Evolutionary conservation across 2,329 filamentous ascomycete genomes (phyloP).

Genomic region (Fusarium guadeloupense): DNA sequence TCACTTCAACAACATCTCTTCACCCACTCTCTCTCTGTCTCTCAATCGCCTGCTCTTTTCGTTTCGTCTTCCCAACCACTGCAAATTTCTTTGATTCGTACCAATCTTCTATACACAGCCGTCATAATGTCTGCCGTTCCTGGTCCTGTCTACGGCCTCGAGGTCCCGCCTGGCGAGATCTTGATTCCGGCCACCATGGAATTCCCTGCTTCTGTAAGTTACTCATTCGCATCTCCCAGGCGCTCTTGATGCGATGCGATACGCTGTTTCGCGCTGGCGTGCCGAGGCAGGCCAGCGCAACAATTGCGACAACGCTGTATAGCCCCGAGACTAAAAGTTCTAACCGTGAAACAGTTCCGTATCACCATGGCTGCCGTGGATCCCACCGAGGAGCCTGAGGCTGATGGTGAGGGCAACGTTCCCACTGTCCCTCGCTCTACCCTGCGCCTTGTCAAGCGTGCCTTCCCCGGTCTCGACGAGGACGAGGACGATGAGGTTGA

Average conservation of each 20-base stretch:
- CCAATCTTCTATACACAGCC: slow-evolving; percentile 1
- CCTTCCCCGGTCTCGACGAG: slow-evolving; percentile 63
- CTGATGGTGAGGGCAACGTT: slow-evolving; percentile 69
- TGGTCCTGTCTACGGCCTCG: slow-evolving; percentile 90
- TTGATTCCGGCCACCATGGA: slow-evolving; percentile 81
- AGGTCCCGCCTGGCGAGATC: slow-evolving; percentile 86
- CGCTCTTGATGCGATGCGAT: not conserved
- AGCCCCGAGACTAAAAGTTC: not conserved
- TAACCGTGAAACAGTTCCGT: slow-evolving; percentile 74
- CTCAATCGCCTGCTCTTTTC: slow-evolving; percentile 9
- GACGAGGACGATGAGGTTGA: slow-evolving; percentile 72
- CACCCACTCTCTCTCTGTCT: slow-evolving; percentile 22
- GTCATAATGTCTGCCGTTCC: slow-evolving; percentile 65
- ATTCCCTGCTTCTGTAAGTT: slow-evolving; percentile 83
- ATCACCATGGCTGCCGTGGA: slow-evolving; percentile 99
- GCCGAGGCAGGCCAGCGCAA: slow-evolving; percentile 1
- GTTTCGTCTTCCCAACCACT: not conserved
- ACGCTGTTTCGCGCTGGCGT: not conserved
- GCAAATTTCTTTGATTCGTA: not conserved
- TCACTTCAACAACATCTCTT: slow-evolving; percentile 28
- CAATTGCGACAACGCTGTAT: slow-evolving; percentile 19
- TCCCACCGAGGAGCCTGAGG: slow-evolving; percentile 78
- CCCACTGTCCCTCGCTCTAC: slow-evolving; percentile 79
- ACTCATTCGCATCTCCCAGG: slow-evolving; percentile 1
- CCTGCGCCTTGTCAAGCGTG: slow-evolving; percentile 86